phyloP scores from a whole-genome alignment of 495 filamentous ascomycete species.

The Bathelium albidoporum region DNA sequence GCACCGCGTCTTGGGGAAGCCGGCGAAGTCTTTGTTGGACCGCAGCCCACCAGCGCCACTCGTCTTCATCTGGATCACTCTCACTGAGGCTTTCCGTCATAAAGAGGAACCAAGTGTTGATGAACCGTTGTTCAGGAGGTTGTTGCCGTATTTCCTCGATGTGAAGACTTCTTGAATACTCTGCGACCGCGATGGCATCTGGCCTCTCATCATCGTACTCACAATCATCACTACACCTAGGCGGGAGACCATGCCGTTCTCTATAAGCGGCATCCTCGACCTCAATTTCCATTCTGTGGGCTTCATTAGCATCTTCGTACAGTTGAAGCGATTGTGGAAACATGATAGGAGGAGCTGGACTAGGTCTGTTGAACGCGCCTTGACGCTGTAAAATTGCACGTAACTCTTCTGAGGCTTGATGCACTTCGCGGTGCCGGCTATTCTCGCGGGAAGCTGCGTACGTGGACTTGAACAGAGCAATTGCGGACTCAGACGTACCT shows the following conservation, averaged over 20 bases:
- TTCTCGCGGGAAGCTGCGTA: background rate
- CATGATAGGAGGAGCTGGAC: background rate
- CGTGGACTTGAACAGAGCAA: background rate
- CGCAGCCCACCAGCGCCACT: background rate
- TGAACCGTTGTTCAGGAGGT: background rate
- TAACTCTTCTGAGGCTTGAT: background rate
- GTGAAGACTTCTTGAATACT: background rate
- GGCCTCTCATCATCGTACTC: background rate
- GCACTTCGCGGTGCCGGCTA: background rate
- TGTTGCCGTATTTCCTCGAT: background rate
- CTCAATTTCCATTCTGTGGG: background rate
- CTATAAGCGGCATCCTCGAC: background rate
- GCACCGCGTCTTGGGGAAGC: background rate
- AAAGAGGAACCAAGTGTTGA: background rate
- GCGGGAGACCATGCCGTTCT: background rate
- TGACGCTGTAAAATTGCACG: background rate
- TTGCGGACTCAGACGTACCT: background rate
- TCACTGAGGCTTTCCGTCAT: background rate
- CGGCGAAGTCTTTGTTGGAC: background rate
- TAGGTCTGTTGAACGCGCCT: background rate
- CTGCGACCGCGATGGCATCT: background rate
- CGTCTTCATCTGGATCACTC: background rate
- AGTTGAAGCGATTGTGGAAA: background rate
- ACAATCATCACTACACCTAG: background rate
- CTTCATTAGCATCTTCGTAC: background rate